A percentile compares a stretch with the other conserved stretches of the same genome.
phyloP scores from a whole-genome alignment of 345 rosid species.

The Euclidium syriacum region DNA sequence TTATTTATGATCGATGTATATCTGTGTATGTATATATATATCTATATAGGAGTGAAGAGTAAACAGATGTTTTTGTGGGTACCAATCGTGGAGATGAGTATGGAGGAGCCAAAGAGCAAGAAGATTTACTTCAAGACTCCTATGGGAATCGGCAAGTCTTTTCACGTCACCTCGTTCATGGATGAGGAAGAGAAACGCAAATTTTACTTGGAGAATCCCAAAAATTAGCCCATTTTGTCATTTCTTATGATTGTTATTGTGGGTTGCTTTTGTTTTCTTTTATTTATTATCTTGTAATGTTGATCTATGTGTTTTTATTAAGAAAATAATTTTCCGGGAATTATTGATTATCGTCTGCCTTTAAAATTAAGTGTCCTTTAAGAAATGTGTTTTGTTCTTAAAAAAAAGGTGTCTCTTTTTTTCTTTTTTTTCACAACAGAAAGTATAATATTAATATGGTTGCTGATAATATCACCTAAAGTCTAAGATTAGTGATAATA shows the following conservation, averaged over 20 bases:
- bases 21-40: neutral
- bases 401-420: too few species aligned
- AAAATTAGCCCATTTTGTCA: neutral
- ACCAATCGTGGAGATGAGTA: conserved; percentile 73
- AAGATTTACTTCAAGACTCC: conserved; percentile 82
- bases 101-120: conserved; percentile 42
- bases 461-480: too few species aligned
- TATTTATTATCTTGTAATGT: neutral
- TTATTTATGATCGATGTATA: neutral
- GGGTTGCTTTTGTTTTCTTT: neutral
- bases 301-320: neutral
- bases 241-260: neutral
- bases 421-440: too few species aligned
- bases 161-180: conserved; percentile 62
- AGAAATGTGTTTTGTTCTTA: too few species aligned
- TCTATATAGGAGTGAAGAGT: conserved; percentile 51
- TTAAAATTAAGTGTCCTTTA: too few species aligned
- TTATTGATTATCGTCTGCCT: too few species aligned
- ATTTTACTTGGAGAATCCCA: conserved; percentile 35
- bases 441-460: too few species aligned
- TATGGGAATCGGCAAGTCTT: conserved; percentile 82
- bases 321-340: neutral
- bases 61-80: conserved; percentile 87
- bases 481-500: too few species aligned
- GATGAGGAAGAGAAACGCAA: conserved; percentile 70